Conservation (phyloP, 1,284 basidiomycete genomes). For the Fomitopsis schrenkii region DNA sequence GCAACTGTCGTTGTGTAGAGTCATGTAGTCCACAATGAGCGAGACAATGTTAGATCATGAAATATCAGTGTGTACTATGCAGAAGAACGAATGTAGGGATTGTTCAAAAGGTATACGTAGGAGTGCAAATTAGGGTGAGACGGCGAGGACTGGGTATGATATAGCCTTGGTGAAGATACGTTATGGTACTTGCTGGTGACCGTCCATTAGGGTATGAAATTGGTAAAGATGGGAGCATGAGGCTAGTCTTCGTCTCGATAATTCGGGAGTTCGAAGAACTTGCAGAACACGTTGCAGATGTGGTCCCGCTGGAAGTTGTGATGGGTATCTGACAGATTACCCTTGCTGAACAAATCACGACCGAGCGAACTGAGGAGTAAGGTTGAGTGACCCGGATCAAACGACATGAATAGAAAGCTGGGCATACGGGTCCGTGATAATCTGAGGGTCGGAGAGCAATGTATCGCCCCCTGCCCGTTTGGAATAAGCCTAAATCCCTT, state of each 20-base stretch:
- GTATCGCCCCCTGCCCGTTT: background rate
- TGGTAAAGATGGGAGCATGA: no score
- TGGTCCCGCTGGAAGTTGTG: background rate
- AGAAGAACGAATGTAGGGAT: no score
- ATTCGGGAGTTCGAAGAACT: background rate
- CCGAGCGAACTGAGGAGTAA: background rate
- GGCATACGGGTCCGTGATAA: background rate
- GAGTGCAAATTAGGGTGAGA: no score
- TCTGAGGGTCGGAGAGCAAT: background rate
- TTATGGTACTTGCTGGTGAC: background rate
- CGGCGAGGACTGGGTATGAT: no score
- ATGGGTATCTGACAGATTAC: background rate
- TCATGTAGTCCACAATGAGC: no score
- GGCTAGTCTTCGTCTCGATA: background rate
- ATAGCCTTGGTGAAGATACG: no score
- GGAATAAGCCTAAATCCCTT: background rate
- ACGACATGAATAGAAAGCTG: background rate
- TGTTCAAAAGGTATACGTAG: no score
- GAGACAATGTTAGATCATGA: no score
- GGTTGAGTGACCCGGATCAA: background rate
- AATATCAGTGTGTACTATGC: no score
- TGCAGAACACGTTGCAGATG: background rate
- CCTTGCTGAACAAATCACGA: background rate
- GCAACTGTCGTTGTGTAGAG: no score
- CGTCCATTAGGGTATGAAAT: no score